A percentile compares a stretch with the other conserved stretches of the same genome.
These are phyloP conservation scores for Saccharomycopsis fibuligera DNA, from an alignment of 805 yeast genomes.

Conservation along the genomic window DNA sequence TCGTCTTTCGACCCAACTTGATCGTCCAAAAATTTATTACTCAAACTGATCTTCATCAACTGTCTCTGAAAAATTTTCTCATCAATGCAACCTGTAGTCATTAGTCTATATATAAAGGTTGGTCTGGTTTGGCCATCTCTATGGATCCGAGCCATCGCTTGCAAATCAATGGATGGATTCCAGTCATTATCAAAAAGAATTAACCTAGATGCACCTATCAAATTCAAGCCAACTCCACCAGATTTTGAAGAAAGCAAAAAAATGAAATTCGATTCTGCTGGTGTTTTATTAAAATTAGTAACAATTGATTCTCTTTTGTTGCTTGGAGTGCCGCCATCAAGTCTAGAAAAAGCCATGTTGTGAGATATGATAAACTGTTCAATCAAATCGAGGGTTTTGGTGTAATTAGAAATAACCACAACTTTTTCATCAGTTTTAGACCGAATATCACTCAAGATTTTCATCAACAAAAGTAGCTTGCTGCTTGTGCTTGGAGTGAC, in stretches of 20 bases:
- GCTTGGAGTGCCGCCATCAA: constrained; percentile 82
- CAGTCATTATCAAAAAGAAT: constrained; percentile 90
- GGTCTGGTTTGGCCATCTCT: constrained; percentile 85
- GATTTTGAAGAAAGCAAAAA: constrained; percentile 83
- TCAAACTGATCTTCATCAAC: constrained; percentile 70
- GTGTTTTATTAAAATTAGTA: constrained; percentile 52
- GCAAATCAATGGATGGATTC: constrained; percentile 91
- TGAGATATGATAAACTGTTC: constrained; percentile 33
- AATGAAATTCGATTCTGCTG: constrained; percentile 39
- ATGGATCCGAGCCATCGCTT: constrained; percentile 93
- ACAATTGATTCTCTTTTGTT: constrained; percentile 62
- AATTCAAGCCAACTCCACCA: constrained; percentile 89
- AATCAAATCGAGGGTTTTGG: constrained; percentile 76
- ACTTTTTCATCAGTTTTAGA: constrained; percentile 55
- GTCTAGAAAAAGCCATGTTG: constrained; percentile 47
- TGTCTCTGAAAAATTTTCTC: constrained; percentile 94
- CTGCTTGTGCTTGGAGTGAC: constrained; percentile 39
- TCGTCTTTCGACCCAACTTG: constrained; percentile 44
- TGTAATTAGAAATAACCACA: constrained; percentile 81
- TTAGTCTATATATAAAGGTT: constrained; percentile 72
- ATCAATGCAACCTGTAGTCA: constrained; percentile 87
- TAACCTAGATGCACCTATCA: constrained; percentile 75
- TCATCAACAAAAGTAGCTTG: constrained; percentile 55
- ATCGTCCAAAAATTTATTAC: constrained; percentile 55
- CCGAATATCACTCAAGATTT: constrained; percentile 46